phyloP scores from a whole-genome alignment of 2,329 filamentous ascomycete species.

The Cladobotryum protrusum region DNA sequence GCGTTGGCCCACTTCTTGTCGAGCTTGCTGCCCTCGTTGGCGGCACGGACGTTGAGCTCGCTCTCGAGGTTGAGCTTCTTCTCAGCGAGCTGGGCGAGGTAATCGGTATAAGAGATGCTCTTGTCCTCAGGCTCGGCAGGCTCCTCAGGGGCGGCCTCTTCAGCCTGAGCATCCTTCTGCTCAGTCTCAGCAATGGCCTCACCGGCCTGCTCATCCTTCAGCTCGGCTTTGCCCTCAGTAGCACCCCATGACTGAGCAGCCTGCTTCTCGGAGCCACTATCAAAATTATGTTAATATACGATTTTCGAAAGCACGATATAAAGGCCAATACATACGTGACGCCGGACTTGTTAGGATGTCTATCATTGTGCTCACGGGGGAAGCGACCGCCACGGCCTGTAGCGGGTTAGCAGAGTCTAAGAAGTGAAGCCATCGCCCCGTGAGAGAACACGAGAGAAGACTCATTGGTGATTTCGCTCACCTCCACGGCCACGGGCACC shows the following conservation, averaged over 20 bases:
- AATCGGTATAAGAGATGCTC: constrained; percentile 83
- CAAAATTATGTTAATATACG: constrained; percentile 19
- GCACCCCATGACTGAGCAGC: constrained; percentile 85
- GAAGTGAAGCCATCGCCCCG: not conserved
- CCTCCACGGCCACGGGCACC: constrained; percentile 57
- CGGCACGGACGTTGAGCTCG: constrained; percentile 67
- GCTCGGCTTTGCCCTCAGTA: constrained; percentile 73
- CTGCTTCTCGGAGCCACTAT: constrained; percentile 77
- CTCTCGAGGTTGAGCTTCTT: constrained; percentile 69
- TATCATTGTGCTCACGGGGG: constrained; percentile 50
- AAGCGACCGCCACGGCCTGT: constrained; percentile 49
- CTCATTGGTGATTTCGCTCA: constrained; percentile 28
- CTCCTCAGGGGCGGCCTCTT: constrained; percentile 41
- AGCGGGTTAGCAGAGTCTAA: constrained; percentile 2
- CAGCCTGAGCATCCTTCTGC: constrained; percentile 60
- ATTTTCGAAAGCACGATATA: not conserved
- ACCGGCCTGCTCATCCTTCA: constrained; percentile 85
- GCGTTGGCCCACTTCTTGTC: constrained; percentile 92
- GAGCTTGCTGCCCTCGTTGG: constrained; percentile 83
- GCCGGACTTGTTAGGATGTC: constrained; percentile 42
- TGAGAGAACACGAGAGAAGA: not conserved
- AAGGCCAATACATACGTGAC: constrained; percentile 35
- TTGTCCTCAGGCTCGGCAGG: constrained; percentile 71
- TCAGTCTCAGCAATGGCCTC: constrained; percentile 84
- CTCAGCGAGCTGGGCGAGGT: constrained; percentile 65